These are phyloP conservation scores for Pseudonitzschia pungens DNA, from an alignment of 108 stramenopile species.

Conservation along the genomic window DNA sequence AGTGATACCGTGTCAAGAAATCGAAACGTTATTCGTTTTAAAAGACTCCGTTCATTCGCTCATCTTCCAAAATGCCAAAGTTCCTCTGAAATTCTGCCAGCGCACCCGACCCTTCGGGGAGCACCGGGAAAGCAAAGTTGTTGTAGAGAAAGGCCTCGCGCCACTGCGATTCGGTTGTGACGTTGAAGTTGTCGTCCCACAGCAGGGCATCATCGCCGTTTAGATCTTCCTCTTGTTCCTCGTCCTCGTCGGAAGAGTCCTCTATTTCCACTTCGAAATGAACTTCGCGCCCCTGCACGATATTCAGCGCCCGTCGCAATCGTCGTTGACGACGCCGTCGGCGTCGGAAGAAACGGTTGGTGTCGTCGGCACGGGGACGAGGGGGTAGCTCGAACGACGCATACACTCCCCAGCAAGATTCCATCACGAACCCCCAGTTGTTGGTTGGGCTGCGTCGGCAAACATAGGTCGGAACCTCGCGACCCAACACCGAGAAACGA, in stretches of 20 bases:
- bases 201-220: conserved; percentile 21
- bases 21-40: too few relatives aligned
- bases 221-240: not conserved
- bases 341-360: not conserved
- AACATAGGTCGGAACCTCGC: conserved; percentile 80
- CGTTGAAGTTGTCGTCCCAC: conserved; percentile 53
- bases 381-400: conserved; percentile 57
- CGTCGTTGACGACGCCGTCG: conserved; percentile 19
- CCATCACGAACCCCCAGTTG: conserved; percentile 85
- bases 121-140: conserved; percentile 58
- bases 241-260: conserved; percentile 33
- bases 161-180: conserved; percentile 71
- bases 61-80: not conserved
- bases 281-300: conserved; percentile 23
- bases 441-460: conserved; percentile 63
- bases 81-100: conserved; percentile 36
- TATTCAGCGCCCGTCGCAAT: conserved; percentile 54
- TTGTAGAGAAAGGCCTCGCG: conserved; percentile 77
- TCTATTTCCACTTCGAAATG: conserved; percentile 39
- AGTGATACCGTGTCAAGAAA: too few relatives aligned
- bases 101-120: conserved; percentile 70
- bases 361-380: not conserved
- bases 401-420: conserved; percentile 78
- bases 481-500: conserved; percentile 67
- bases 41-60: too few relatives aligned